phyloP scores from a whole-genome alignment of 345 rosid species.

The Murraya paniculata region DNA sequence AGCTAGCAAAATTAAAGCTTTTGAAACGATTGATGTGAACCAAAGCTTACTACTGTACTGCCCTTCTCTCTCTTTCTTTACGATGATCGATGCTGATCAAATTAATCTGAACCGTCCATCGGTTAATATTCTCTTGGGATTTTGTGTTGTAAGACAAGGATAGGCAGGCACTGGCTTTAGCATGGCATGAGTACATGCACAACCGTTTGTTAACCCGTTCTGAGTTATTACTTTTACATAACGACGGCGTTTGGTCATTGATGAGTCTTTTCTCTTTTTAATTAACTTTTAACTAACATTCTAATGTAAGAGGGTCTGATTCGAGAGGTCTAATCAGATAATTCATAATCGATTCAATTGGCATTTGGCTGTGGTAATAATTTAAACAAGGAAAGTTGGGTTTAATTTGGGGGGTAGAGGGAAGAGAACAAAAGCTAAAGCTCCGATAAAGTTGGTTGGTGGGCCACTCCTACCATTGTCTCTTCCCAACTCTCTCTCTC shows the following conservation, averaged over 20 bases:
- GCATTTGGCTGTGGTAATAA: background rate
- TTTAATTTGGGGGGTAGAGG: background rate
- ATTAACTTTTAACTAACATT: background rate
- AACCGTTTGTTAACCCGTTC: background rate
- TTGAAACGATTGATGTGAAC: conserved; percentile 19
- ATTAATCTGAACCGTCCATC: conserved; percentile 13
- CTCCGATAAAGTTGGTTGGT: background rate
- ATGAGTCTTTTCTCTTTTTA: background rate
- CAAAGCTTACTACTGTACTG: background rate
- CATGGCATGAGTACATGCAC: no score
- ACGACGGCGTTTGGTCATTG: conserved; percentile 1
- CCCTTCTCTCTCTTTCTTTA: background rate
- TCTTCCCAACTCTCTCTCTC: background rate
- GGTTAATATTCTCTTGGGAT: conserved; percentile 14
- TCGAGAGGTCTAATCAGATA: conserved; percentile 6
- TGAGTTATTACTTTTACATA: background rate
- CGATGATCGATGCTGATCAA: conserved; percentile 1
- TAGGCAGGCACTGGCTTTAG: no score
- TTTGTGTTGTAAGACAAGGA: background rate
- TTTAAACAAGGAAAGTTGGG: background rate
- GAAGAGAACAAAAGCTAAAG: background rate
- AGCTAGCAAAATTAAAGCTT: background rate
- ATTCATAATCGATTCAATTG: background rate
- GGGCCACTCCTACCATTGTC: conserved; percentile 8
- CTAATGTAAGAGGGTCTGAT: background rate